Evolutionary conservation across 2,329 filamentous ascomycete species (phyloP).

Genomic region (Aspergillus uvarum): DNA sequence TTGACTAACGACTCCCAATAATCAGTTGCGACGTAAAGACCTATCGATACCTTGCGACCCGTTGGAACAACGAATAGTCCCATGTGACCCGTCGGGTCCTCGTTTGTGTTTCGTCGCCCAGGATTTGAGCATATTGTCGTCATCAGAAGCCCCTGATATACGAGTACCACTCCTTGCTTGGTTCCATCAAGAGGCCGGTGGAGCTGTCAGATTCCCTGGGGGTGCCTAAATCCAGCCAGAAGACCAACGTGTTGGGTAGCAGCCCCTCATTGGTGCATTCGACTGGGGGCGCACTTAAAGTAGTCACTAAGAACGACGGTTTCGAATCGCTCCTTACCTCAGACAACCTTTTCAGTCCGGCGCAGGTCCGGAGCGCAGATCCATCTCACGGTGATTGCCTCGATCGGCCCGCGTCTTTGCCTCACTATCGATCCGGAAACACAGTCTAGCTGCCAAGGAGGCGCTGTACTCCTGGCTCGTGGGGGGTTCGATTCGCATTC

Average conservation of each 20-base stretch:
- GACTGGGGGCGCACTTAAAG: slow-evolving; percentile 10
- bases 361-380: slow-evolving; percentile 6
- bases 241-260: slow-evolving; percentile 21
- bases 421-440: slow-evolving; percentile 21
- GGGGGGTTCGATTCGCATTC: slow-evolving; percentile 22
- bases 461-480: slow-evolving; percentile 19
- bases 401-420: slow-evolving; percentile 20
- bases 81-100: slow-evolving; percentile 1
- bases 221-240: slow-evolving; percentile 13
- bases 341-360: background rate
- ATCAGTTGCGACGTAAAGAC: background rate
- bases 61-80: slow-evolving; percentile 1
- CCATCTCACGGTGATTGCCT: slow-evolving; percentile 10
- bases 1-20: background rate
- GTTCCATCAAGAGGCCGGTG: slow-evolving; percentile 14
- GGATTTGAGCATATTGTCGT: slow-evolving; percentile 7
- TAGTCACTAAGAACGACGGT: slow-evolving; percentile 10
- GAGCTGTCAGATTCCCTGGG: slow-evolving; percentile 19
- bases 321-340: slow-evolving; percentile 13
- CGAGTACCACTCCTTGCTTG: slow-evolving; percentile 11
- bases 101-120: background rate
- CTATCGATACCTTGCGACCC: background rate
- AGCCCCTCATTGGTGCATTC: slow-evolving; percentile 19
- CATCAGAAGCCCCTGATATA: slow-evolving; percentile 11
- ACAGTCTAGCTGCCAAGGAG: slow-evolving; percentile 21